A percentile compares a stretch with the other conserved stretches of the same genome.
Conservation (phyloP, 768 basidiomycete genomes). For the Hebeloma cylindrosporum region DNA sequence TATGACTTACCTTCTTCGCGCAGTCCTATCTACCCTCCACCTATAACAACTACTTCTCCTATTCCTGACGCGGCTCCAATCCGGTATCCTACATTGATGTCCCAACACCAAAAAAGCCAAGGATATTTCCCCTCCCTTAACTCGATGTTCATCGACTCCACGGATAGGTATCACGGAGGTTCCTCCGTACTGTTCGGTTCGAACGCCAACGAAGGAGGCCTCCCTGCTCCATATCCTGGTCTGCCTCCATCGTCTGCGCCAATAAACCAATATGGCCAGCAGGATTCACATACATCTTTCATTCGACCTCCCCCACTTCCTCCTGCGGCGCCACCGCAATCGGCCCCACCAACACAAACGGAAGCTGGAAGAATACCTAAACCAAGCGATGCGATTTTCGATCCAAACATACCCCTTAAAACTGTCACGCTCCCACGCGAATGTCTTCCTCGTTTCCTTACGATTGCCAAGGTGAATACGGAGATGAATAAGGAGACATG, state of each 20-base stretch:
- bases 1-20: slow-evolving; percentile 2
- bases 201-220: slow-evolving; percentile 21
- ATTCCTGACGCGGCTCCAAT: slow-evolving; percentile 51
- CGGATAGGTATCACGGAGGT: slow-evolving; percentile 33
- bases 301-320: slow-evolving; percentile 28
- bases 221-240: neutral
- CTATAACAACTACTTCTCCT: slow-evolving; percentile 72
- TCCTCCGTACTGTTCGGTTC: slow-evolving; percentile 48
- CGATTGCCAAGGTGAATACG: slow-evolving; percentile 79
- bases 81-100: slow-evolving; percentile 74
- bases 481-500: slow-evolving; percentile 81
- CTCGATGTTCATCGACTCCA: slow-evolving; percentile 61
- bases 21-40: slow-evolving; percentile 45
- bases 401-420: slow-evolving; percentile 47
- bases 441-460: slow-evolving; percentile 72
- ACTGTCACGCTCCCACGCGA: slow-evolving; percentile 69
- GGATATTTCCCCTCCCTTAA: slow-evolving; percentile 77
- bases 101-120: slow-evolving; percentile 72
- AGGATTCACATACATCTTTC: neutral
- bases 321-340: slow-evolving; percentile 24
- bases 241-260: slow-evolving; percentile 8
- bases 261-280: neutral
- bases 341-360: slow-evolving; percentile 15
- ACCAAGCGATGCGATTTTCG: slow-evolving; percentile 21
- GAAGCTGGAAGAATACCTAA: slow-evolving; percentile 21